phyloP scores from a whole-genome alignment of 2,329 filamentous ascomycete genomes.

The Emergomyces africanus region DNA sequence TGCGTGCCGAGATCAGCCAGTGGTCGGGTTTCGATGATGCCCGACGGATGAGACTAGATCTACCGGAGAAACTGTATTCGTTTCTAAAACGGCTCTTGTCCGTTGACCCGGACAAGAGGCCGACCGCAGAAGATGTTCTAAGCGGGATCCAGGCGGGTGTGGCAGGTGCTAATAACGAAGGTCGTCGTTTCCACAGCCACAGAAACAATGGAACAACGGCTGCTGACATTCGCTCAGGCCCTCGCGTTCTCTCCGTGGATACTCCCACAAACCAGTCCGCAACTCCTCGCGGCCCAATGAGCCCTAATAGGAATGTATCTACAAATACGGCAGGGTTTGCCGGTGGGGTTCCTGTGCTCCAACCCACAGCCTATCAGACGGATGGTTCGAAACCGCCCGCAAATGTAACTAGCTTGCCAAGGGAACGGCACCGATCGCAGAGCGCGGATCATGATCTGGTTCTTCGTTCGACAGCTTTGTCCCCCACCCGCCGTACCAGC shows the following conservation, averaged over 20 bases:
- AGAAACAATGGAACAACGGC: slow-evolving; percentile 13
- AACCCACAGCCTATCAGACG: slow-evolving; percentile 1
- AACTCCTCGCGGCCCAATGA: slow-evolving; percentile 9
- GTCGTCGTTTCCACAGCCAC: slow-evolving; percentile 27
- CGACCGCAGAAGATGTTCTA: slow-evolving; percentile 76
- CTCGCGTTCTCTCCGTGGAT: slow-evolving; percentile 30
- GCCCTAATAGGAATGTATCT: slow-evolving; percentile 11
- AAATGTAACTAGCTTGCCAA: neutral
- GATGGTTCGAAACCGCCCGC: neutral
- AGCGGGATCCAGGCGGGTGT: slow-evolving; percentile 52
- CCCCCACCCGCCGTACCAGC: slow-evolving; percentile 19
- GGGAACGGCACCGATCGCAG: neutral
- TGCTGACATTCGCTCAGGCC: slow-evolving; percentile 20
- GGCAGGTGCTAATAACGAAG: slow-evolving; percentile 28
- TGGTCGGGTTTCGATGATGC: slow-evolving; percentile 84
- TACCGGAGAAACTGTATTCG: slow-evolving; percentile 75
- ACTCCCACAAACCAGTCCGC: slow-evolving; percentile 18
- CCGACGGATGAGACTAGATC: slow-evolving; percentile 59
- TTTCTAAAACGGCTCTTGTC: slow-evolving; percentile 72
- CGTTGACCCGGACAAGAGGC: slow-evolving; percentile 61
- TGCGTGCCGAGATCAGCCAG: slow-evolving; percentile 70
- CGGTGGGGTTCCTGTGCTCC: neutral
- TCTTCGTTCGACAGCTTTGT: slow-evolving; percentile 9
- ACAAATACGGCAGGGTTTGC: neutral
- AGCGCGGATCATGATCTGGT: slow-evolving; percentile 2